Base-by-base conservation (phyloP, 1,284 basidiomycete genomes). In the Ustilago curta region DNA sequence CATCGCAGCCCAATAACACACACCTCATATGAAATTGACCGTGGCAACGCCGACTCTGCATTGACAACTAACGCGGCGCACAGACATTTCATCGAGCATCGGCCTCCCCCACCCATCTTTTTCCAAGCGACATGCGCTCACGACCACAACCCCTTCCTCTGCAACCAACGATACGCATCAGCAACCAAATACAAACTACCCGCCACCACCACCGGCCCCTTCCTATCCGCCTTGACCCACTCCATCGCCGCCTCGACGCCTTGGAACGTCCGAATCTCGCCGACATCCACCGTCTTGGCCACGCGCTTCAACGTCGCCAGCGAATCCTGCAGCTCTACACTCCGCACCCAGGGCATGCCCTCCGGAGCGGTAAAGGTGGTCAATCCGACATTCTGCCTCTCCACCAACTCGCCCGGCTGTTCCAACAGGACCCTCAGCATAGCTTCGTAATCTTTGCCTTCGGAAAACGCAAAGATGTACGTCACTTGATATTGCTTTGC, bases 281-380 rank as follows among this genome's bases (percentile, higher is more conserved):
- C 71, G 9, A 65, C 39, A n/a, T 65, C 64, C 21, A 57, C 57
- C 43, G 49, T 35, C n/a, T 16, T 11, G 0, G 27, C 42, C 2
- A 70, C 32, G 12, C 47, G 11, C 39, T 66, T 60, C 25, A 65
- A 11, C 37, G 47, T 59, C 14, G 18, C 31, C 23, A 60, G 43
- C 8, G 43, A 27, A n/a, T 69, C 72, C 5, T 31, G 11, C 8
- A 77, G 37, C 16, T 64, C 54, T 0, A 69, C 56, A 14, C 74
- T 69, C 8, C 44, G 19, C 9, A 84, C 81, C 83, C 83, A 84
- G 2, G 82, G 82, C 83, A 84, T 84, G 3, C 83, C 83, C 51
- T 84, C 83, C 3, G 82, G 75, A 2, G 82, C 77, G 37, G 70
- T 82, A 49, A 84, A 84, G 2, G 74, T 68, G 1, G 78, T 68